phyloP scores from a whole-genome alignment of 2,329 filamentous ascomycete genomes.

The Botryotinia globosa region DNA sequence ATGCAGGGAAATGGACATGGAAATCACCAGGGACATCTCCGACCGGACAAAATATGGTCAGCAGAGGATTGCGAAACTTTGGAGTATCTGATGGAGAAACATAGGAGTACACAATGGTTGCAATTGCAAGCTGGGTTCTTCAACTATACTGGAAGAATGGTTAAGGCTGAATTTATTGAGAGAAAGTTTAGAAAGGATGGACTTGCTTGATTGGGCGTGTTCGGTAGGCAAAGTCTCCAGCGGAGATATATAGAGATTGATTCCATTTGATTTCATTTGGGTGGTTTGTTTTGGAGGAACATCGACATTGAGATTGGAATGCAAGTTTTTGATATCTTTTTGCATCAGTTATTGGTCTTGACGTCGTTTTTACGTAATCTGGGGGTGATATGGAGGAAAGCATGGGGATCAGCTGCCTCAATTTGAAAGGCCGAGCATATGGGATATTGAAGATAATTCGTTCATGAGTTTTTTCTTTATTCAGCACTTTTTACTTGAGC shows the following conservation, averaged over 20 bases:
- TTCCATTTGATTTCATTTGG: neutral
- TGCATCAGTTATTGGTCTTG: neutral
- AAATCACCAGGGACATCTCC: constrained; percentile 19
- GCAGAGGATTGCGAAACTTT: constrained; percentile 34
- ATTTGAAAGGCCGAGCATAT: neutral
- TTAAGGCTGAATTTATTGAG: constrained; percentile 34
- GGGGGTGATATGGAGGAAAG: no score
- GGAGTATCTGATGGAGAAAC: constrained; percentile 31
- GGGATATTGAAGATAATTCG: neutral
- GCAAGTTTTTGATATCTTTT: neutral
- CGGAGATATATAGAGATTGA: no score
- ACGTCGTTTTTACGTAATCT: neutral
- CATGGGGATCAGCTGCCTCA: neutral
- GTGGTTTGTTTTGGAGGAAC: neutral
- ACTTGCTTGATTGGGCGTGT: neutral
- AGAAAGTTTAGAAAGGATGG: constrained; percentile 35
- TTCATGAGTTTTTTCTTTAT: neutral
- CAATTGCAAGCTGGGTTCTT: constrained; percentile 37
- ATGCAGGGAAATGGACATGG: constrained; percentile 1
- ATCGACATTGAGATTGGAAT: neutral
- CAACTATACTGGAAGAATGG: constrained; percentile 38
- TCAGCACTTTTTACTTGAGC: neutral
- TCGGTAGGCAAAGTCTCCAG: neutral
- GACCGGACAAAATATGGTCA: constrained; percentile 32
- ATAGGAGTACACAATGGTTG: constrained; percentile 35